Base-by-base conservation (phyloP, 352 stramenopile genomes). In the Saprolegnia diclina region DNA sequence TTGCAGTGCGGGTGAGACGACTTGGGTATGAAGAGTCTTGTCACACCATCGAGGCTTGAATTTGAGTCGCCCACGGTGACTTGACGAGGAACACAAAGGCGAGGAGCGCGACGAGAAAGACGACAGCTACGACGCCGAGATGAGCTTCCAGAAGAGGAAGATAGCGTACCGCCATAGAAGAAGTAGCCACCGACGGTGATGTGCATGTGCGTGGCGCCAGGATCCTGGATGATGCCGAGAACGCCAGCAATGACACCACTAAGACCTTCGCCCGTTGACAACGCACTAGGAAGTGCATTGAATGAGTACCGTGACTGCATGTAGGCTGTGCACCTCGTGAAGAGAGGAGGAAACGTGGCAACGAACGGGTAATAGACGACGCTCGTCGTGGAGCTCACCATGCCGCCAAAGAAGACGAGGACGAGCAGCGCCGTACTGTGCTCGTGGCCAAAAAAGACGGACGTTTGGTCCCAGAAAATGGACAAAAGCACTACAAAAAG, bases 311-410 rank as follows among this genome's bases (percentile, higher is more conserved):
- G 50, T 4, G n/a, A 10, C 44, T 37, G 11, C 46, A 22, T 5
- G 42, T 26, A 0, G 0, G 22, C 4, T 3, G 5, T 35, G 13
- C 48, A 69, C 63, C 63, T 91, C 56, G 82, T 91, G 69, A 80
- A 91, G 35, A 89, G 53, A 7, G 81, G 75, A 11, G 81, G 78
- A 64, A 85, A 91, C 22, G 65, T 82, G 1, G 81, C 74, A 56
- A 91, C 82, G 71, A 80, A 91, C 59, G 82, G 81, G 54, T 91
- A 91, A 54, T 89, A 87, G 6, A 89, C 81, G 29, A 90, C 78
- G 40, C 75, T 90, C 11, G 82, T 88, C 22, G 81, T 89, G 22
- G 82, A 81, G 65, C 82, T 90, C 46, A 90, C 81, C 63, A 88
- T 76, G 1, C 82, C 82, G 10, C 81, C 82, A 3, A 88, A 71